Evolutionary conservation across 139 green algal genomes (phyloP), one percentile per base, ranked within the genome.

Genomic region (Ulvella scutata): DNA sequence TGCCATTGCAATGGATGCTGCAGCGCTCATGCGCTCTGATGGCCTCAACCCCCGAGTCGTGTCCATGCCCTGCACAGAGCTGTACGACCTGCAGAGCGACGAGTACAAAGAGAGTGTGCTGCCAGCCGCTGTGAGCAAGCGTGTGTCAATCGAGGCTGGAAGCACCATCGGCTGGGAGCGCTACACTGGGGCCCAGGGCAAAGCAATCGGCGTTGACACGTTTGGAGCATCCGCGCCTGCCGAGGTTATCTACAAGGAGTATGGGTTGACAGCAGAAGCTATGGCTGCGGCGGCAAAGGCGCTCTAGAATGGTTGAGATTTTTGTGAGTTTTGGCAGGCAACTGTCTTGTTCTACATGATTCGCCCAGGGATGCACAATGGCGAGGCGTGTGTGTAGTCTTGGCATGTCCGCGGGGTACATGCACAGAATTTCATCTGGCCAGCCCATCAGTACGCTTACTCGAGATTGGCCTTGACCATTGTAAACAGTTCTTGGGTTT

Each of bases 171-270:
- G 95, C 79, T 99, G 95, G 95, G 72, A 85, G 36, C 92, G 90
- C 83, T 98, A 92, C 83, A 82, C 91, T 1, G 92, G 88, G 81
- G 61, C 72, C 26, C 79, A 86, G 34, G 94, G 93, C 79, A 87
- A 85, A 73, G 72, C 81, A 82, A 86, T 99, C 37, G 92, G 94
- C 80, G 83, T 98, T 37, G 91, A 98, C 82, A 75, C 77, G 60
- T 99, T 98, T 73, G 95, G 95, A 72, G 94, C 94, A 9, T 97
- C 90, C 37, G 95, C 92, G 9, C 94, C 93, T 61, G 93, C 85
- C 28, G 72, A 80, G 62, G 83, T 86, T 29, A 83, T 98, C 73
- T 99, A 98, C 87, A 82, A 97, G 88, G 85, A 98, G 90, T 97
- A 89, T 79, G 94, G 94, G 79, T 95, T 99, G 84, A 97, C 88